These are phyloP conservation scores for Solanum chilense DNA, from an alignment of 257 asterid species.

Conservation along the genomic window DNA sequence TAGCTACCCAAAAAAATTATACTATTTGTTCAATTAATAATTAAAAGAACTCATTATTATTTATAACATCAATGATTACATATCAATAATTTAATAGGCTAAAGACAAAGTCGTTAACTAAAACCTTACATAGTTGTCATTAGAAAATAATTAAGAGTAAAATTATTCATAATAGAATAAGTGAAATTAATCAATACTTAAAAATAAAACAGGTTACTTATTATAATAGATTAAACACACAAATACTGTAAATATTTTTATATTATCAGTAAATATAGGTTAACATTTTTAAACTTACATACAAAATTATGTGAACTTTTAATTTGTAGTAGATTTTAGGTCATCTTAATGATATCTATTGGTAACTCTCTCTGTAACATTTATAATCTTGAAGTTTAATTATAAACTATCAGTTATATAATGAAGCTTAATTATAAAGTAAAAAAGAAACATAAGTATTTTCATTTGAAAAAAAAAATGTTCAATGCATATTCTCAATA, in stretches of 20 bases:
- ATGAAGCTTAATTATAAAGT: neutral
- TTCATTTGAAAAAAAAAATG: too few species aligned
- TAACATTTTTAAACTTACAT: neutral
- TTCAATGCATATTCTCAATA: neutral
- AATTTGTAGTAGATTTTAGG: neutral
- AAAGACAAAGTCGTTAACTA: neutral
- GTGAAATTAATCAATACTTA: neutral
- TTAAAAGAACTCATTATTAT: neutral
- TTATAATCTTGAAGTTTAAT: neutral
- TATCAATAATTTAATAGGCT: neutral
- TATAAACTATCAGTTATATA: neutral
- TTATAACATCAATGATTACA: neutral
- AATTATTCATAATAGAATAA: neutral
- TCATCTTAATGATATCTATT: neutral
- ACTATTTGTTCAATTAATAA: neutral
- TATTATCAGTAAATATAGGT: neutral
- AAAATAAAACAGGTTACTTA: neutral
- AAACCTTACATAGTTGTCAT: neutral
- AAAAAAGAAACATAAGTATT: neutral
- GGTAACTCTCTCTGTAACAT: neutral
- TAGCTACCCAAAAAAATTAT: neutral
- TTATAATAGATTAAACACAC: neutral
- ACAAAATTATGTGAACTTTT: neutral
- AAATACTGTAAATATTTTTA: neutral
- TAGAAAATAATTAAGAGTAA: neutral